A percentile compares a stretch with the other conserved stretches of the same genome.
phyloP scores from a whole-genome alignment of 164 flowering plant species.

The Piper longum region DNA sequence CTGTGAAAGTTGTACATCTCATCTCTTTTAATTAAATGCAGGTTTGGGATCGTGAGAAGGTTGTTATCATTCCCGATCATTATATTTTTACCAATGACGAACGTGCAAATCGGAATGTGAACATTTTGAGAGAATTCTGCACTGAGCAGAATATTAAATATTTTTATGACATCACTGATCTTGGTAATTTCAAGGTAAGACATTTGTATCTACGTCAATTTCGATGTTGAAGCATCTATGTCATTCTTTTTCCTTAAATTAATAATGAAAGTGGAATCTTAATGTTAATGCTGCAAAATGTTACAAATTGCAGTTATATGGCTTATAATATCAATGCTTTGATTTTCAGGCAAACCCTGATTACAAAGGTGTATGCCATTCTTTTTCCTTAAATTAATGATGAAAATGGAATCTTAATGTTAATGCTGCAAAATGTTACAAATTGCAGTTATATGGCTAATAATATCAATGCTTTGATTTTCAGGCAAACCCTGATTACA shows the following conservation, averaged over 20 bases:
- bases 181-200: slow-evolving; percentile 67
- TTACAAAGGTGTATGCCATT: slow-evolving; percentile 50
- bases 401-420: not conserved
- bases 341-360: slow-evolving; percentile 81
- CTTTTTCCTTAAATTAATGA: no score
- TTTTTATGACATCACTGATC: slow-evolving; percentile 93
- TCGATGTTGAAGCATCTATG: not conserved
- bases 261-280: not conserved
- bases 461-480: slow-evolving; percentile 1
- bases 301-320: not conserved
- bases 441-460: not conserved
- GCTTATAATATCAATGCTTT: not conserved
- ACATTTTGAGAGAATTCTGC: slow-evolving; percentile 83
- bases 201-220: not conserved
- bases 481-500: slow-evolving; percentile 95
- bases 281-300: not conserved
- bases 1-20: no score
- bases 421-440: not conserved
- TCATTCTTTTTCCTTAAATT: not conserved
- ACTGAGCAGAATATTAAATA: slow-evolving; percentile 86
- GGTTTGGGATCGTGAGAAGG: slow-evolving; percentile 99
- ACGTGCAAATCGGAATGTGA: slow-evolving; percentile 95
- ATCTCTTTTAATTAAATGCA: slow-evolving; percentile 8
- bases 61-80: slow-evolving; percentile 92
- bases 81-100: slow-evolving; percentile 91